Evolutionary conservation across 257 asterid genomes (phyloP).

Genomic region (Lavandula angustifolia): DNA sequence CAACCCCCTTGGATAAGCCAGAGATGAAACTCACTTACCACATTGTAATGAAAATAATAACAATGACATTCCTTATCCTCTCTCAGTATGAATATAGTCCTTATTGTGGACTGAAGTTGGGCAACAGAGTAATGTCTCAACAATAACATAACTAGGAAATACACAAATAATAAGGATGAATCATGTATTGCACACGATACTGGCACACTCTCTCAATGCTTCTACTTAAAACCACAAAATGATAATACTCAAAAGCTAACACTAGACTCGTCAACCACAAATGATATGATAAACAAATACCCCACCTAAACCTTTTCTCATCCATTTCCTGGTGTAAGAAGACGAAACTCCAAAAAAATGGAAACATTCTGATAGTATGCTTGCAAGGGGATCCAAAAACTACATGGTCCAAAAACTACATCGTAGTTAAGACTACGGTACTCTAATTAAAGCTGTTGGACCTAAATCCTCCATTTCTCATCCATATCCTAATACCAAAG

Average conservation of each 20-base stretch:
- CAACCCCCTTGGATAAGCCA: conserved; percentile 16
- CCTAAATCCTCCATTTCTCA: background rate
- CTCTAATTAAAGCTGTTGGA: background rate
- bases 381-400: background rate
- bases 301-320: no score
- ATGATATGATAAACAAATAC: conserved; percentile 3
- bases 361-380: no score
- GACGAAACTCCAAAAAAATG: no score
- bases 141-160: background rate
- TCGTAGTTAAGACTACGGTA: background rate
- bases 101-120: conserved; percentile 11
- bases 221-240: background rate
- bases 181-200: conserved; percentile 22
- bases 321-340: no score
- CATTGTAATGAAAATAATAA: background rate
- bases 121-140: background rate
- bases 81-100: background rate
- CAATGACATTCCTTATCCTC: background rate
- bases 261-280: conserved; percentile 15
- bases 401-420: background rate
- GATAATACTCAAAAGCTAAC: background rate
- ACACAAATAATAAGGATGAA: conserved; percentile 5
- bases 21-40: conserved; percentile 10
- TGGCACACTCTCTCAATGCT: background rate
- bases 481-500: background rate